Evolutionary conservation across 768 basidiomycete species (phyloP), one percentile per base, ranked within the genome.

Genomic region (Macrolepiota albuminosa): DNA sequence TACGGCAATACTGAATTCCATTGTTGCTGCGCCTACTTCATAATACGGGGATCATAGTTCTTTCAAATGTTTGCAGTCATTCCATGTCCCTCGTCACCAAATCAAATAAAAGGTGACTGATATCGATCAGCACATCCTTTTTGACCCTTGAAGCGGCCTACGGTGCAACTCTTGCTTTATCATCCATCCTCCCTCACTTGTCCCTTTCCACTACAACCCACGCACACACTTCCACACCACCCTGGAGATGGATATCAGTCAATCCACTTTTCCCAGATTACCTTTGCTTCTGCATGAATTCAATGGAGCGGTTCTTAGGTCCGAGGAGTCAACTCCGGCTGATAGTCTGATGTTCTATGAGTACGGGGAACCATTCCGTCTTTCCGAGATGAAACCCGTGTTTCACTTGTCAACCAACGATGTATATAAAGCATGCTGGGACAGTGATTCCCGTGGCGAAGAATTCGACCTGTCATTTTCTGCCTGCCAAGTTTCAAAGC

Each of bases 1-100:
- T 50, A 51, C 58, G 58, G 55, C 57, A 47, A 64, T 66, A 73
- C 73, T 74, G 71, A 70, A 72, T 70, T 69, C 70, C 67, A 64
- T 71, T 73, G 71, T 69, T 68, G 64, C 63, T 68, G 71, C 71
- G 69, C 69, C 68, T 64, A 68, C 64, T 57, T 63, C 65, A 66
- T 62, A 64, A 58, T 60, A 60, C 51, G 54, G 52, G 39, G 59
- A 62, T 60, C 53, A 59, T 54, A 53, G 57, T 59, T 60, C 61
- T 64, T 66, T 61, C 61, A 61, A 61, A 59, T 58, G 58, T 66
- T 66, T 64, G 66, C 66, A 67, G 64, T 69, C 64, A 63, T 65
- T 65, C 67, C 54, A 61, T 70, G 57, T 71, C 68, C 62, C 68
- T 64, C 66, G 67, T 66, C 65, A 66, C 64, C 65, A 67, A 62